phyloP scores from a whole-genome alignment of 2,329 filamentous ascomycete species.

The Fusarium albidum region DNA sequence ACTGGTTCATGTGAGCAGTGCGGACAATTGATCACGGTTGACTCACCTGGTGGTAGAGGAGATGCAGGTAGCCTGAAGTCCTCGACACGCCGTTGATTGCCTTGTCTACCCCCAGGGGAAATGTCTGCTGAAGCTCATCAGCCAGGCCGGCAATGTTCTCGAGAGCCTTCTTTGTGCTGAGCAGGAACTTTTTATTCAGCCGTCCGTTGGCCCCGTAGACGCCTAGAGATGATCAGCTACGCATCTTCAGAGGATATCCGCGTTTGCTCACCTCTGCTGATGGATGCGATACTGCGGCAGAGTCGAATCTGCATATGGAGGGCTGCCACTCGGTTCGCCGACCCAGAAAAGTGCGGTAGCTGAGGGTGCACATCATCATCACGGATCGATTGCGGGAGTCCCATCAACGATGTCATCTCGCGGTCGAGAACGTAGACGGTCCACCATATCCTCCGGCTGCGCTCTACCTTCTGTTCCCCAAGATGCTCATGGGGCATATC shows the following conservation, averaged over 20 bases:
- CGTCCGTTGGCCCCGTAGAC: constrained; percentile 43
- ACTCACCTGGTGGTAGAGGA: constrained; percentile 45
- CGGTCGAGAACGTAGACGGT: constrained; percentile 62
- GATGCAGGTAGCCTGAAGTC: constrained; percentile 43
- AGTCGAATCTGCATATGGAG: constrained; percentile 46
- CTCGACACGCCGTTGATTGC: constrained; percentile 45
- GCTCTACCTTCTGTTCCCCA: constrained; percentile 50
- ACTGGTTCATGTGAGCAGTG: no score
- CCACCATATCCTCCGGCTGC: constrained; percentile 62
- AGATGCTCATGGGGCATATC: constrained; percentile 56
- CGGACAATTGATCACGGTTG: neutral
- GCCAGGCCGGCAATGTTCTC: constrained; percentile 41
- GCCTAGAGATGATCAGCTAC: constrained; percentile 23
- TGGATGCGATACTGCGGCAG: constrained; percentile 42
- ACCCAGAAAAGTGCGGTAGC: constrained; percentile 43
- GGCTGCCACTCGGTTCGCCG: constrained; percentile 36
- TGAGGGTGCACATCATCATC: constrained; percentile 60
- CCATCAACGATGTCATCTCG: constrained; percentile 63
- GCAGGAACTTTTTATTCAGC: constrained; percentile 43
- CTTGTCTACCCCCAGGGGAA: constrained; percentile 42
- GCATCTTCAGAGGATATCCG: accelerated
- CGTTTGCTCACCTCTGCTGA: constrained; percentile 39
- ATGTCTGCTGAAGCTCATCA: constrained; percentile 42
- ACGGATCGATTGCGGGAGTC: constrained; percentile 56
- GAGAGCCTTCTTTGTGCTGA: constrained; percentile 43